Evolutionary conservation across 768 basidiomycete species (phyloP).

Genomic region (Rhizopogon vesiculosus): DNA sequence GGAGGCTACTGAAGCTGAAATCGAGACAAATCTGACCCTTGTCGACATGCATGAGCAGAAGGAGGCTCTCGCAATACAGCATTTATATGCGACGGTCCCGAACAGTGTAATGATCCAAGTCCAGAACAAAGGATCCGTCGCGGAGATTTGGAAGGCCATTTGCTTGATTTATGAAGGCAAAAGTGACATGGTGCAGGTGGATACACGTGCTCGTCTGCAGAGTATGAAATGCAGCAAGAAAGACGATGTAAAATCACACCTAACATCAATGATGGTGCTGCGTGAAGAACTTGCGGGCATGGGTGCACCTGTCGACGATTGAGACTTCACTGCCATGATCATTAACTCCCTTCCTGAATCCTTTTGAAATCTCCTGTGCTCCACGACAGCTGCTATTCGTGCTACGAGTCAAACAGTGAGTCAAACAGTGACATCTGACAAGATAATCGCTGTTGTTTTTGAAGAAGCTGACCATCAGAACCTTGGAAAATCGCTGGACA

Average conservation of each 20-base stretch:
- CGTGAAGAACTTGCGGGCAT: slow-evolving; percentile 1
- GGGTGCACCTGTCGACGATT: slow-evolving; percentile 1
- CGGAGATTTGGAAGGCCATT: not conserved
- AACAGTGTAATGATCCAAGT: not conserved
- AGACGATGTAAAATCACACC: not conserved
- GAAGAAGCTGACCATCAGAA: slow-evolving; percentile 2
- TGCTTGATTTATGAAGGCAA: slow-evolving; percentile 2
- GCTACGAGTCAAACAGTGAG: not conserved
- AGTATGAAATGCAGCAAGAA: slow-evolving; percentile 5
- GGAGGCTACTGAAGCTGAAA: not conserved
- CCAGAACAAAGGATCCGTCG: not conserved
- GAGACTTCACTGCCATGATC: slow-evolving; percentile 7
- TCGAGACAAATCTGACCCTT: not conserved
- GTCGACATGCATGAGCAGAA: not conserved
- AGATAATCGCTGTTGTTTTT: not conserved
- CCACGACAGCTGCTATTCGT: not conserved
- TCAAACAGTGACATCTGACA: not conserved
- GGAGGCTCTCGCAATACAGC: slow-evolving; percentile 1
- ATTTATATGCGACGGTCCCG: slow-evolving; percentile 1
- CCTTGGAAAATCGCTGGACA: not conserved
- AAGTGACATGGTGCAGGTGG: slow-evolving; percentile 4
- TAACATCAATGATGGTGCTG: not conserved
- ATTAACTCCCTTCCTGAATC: slow-evolving; percentile 1
- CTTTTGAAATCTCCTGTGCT: not conserved
- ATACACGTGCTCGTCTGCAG: not conserved